Evolutionary conservation across 1,139 yeast genomes (phyloP).

Genomic region (Geotrichum siamense): DNA sequence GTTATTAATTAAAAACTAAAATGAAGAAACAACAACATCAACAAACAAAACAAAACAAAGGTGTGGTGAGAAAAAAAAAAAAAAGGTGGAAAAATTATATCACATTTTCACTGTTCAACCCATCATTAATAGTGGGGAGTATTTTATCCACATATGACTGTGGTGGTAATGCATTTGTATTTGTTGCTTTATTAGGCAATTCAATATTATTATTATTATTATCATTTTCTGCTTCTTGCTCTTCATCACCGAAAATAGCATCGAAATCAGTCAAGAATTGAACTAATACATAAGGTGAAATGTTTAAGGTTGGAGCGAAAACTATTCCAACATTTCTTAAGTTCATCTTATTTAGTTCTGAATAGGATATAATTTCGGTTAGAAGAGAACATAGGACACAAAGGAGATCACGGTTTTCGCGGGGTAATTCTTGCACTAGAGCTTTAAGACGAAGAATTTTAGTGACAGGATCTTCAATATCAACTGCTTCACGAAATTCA

Average conservation of each 20-base stretch:
- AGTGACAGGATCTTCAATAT: constrained; percentile 31
- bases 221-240: constrained; percentile 1
- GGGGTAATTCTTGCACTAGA: constrained; percentile 38
- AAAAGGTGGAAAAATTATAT: too few species aligned
- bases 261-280: constrained; percentile 61
- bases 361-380: constrained; percentile 55
- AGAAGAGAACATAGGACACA: constrained; percentile 62
- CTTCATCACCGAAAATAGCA: constrained; percentile 51
- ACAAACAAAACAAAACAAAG: too few species aligned
- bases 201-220: too few species aligned
- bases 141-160: too few species aligned
- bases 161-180: too few species aligned
- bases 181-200: too few species aligned
- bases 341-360: constrained; percentile 74
- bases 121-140: too few species aligned
- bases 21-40: too few species aligned
- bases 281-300: constrained; percentile 58
- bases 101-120: too few species aligned
- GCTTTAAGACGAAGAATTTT: constrained; percentile 33
- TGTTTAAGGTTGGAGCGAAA: constrained; percentile 74
- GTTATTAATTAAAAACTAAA: too few species aligned
- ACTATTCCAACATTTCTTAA: constrained; percentile 71
- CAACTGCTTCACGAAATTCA: constrained; percentile 36
- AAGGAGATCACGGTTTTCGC: constrained; percentile 53
- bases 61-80: too few species aligned